These are phyloP conservation scores for Vitis hybrid DNA, from an alignment of 177 flowering plant species.

Conservation along the genomic window DNA sequence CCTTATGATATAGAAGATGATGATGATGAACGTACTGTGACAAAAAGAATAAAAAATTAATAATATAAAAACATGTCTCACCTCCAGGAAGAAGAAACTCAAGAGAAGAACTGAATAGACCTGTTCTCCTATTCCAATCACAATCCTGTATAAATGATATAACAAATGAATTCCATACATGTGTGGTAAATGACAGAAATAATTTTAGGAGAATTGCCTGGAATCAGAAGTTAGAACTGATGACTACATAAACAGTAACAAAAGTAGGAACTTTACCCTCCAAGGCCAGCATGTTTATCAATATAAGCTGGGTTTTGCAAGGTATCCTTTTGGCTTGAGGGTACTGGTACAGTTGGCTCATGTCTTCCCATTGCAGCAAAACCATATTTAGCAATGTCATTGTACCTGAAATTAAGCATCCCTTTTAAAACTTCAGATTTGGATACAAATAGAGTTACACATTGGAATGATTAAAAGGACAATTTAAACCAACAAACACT, in stretches of 20 bases:
- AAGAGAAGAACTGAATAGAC: conserved; percentile 70
- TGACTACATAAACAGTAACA: neutral
- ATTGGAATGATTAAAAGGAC: too few relatives aligned
- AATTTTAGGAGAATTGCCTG: neutral
- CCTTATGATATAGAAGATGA: neutral
- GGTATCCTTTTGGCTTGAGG: conserved; percentile 37
- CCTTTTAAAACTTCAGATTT: neutral
- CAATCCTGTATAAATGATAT: conserved; percentile 40
- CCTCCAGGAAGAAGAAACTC: conserved; percentile 82
- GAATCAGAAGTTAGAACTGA: neutral
- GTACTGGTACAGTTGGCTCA: conserved; percentile 16
- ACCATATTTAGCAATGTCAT: conserved; percentile 84
- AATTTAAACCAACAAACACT: too few relatives aligned
- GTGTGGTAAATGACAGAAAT: neutral
- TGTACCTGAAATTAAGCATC: conserved; percentile 59
- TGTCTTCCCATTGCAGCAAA: conserved; percentile 58
- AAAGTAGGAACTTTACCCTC: conserved; percentile 50
- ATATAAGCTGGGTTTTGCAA: conserved; percentile 19
- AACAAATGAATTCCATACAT: neutral
- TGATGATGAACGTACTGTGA: neutral
- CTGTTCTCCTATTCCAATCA: conserved; percentile 82
- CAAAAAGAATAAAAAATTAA: neutral
- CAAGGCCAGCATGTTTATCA: conserved; percentile 64
- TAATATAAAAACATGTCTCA: conserved; percentile 17
- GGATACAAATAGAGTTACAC: neutral